Percentiles rank a stretch among this genome's conserved stretches.
phyloP scores from a whole-genome alignment of 129 eudicot species.

The Tagetes erecta region DNA sequence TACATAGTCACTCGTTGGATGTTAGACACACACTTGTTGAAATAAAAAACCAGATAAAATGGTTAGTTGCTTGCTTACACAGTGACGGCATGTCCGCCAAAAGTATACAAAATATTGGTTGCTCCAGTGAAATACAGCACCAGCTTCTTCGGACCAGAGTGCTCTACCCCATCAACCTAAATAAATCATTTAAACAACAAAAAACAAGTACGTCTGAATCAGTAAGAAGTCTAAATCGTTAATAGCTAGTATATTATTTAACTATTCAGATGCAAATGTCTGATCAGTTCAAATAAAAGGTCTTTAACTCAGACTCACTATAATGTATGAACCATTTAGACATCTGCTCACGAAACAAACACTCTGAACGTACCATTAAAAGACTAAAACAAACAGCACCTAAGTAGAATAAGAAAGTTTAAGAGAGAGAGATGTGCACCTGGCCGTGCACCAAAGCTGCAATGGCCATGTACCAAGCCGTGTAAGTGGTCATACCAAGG shows the following conservation, averaged over 20 bases:
- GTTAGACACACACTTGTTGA: too few relatives aligned
- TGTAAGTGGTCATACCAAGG: conserved; percentile 96
- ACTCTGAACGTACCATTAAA: too few relatives aligned
- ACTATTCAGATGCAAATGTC: too few relatives aligned
- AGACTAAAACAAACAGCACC: too few relatives aligned
- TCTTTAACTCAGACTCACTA: too few relatives aligned
- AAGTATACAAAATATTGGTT: conserved; percentile 90
- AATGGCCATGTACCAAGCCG: conserved; percentile 90
- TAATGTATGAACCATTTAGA: too few relatives aligned
- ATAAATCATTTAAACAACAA: background rate
- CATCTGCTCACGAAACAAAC: too few relatives aligned
- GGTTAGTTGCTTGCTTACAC: conserved; percentile 54
- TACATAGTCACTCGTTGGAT: background rate
- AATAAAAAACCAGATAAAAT: too few relatives aligned
- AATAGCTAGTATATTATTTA: too few relatives aligned
- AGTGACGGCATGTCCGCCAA: conserved; percentile 98
- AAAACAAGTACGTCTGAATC: background rate
- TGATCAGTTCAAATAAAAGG: too few relatives aligned
- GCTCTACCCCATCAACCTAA: conserved; percentile 69
- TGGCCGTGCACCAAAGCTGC: conserved; percentile 85
- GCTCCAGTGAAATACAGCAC: conserved; percentile 97
- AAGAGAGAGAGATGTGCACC: conserved; percentile 41
- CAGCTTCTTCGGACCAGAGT: conserved; percentile 73
- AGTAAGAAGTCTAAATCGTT: too few relatives aligned
- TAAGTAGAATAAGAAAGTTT: background rate